Base-by-base conservation (phyloP, 2,329 filamentous ascomycete species). In the Cladosporium oxysporum region DNA sequence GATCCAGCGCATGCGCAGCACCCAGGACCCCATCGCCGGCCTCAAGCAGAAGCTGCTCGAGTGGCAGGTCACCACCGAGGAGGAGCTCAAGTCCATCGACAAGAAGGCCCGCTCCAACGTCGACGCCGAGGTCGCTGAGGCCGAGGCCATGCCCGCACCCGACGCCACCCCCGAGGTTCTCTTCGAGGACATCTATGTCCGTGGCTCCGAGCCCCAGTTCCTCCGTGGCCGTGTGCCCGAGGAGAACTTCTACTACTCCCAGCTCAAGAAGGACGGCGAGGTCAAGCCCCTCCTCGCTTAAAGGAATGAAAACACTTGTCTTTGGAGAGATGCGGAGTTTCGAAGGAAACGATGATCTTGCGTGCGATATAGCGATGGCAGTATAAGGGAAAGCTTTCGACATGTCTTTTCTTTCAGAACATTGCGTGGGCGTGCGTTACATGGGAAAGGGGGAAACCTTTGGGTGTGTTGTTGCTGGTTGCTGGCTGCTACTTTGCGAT, bases 1-100 rank as follows among this genome's bases (percentile, higher is more conserved):
- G 85, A 97, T 99, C 78, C 94, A 97, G 86, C 93, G 94, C 81
- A 99, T 99, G 95, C 92, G 95, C 77, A 96, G 91, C 75, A 99
- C 95, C 83, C 92, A 98, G 83, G 95, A 99, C 83, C 93, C 95
- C 73, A 99, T 99, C 77, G 93, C 93, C 76, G 95, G 95, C 67
- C 88, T 99, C 74, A 98, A 98, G 89, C 91, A 95, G 85, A 97
- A 97, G 86, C 90, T 99, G 72, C 84, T 99, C 66, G 95, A 99
- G 82, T 99, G 95, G 95, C 88, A 88, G 67, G 90, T 99, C 72
- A 89, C 89, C 73, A 88, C 86, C 68, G 95, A 99, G 85, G 93
- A 97, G 49, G 94, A 98, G 83, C 90, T 99, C 80, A 99, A 99
- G 91, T 80, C 80, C 71, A 89, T 99, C 73, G 95, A 99, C 85